Evolutionary conservation across 1,139 yeast genomes (phyloP), one percentile per base, ranked within the genome.

Genomic region (Debaryomyces coudertii): DNA sequence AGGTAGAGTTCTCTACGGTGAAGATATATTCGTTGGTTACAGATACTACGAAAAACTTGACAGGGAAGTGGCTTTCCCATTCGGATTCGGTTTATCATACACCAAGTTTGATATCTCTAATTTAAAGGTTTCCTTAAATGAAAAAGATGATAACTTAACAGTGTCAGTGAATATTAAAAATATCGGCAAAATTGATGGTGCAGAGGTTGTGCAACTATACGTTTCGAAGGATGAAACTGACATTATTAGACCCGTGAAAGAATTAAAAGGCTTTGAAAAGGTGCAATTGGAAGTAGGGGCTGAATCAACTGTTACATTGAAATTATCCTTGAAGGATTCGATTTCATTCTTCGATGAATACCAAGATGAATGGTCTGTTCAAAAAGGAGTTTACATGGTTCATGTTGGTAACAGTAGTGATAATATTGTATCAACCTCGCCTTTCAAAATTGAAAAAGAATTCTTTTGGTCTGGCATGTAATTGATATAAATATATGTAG

Each of bases 181-280:
- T 57, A 61, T 69, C 18, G 81, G 82, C 11, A 53, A 56, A 8
- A 47, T 61, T 16, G 65, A 58, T 12, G 83, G 83, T 27, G 62
- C 68, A 23, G 82, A 78, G 52, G 74, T 69, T 30, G 74, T 74
- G 8, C 83, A 79, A 58, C 58, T 76, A 18, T 79, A 78, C 54
- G 57, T 79, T 37, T 53, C 62, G 34, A 77, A 76, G 49, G 54
- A 60, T 11, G 63, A 61, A 27, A 68, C 82, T 6, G 57, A 64
- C 33, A 65, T 78, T 42, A 66, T 66, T 36, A 73, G 86, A 55
- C 85, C 86, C n/a, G 58, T 69, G 15, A 82, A 82, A 60, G 87
- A 82, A 56, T 71, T 82, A 56, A 80, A 77, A 59, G 83, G 76
- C 36, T 82, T 78, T 56, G 73, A 65, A 36, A 82, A 82, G 62